Conservation (phyloP, 495 filamentous ascomycete genomes). For the Penicillium subrubescens region DNA sequence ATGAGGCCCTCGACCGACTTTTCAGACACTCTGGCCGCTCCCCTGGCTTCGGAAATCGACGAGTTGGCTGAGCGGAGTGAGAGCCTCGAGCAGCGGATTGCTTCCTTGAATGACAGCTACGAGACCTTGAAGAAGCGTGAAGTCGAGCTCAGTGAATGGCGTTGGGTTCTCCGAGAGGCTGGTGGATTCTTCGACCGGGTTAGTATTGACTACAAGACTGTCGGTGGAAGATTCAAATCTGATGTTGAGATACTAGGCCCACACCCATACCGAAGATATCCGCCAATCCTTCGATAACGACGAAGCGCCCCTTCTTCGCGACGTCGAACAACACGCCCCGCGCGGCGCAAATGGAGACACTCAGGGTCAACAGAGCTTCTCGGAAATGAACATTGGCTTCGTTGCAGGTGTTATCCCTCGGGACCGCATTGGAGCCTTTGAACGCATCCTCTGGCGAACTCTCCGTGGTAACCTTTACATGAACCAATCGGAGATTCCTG, state of each 20-base stretch:
- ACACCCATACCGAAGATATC: constrained; percentile 96
- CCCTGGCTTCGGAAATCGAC: constrained; percentile 90
- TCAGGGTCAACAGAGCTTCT: constrained; percentile 79
- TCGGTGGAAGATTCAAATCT: constrained; percentile 8
- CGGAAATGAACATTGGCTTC: constrained; percentile 98
- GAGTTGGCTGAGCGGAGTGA: constrained; percentile 90
- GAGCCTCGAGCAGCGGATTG: constrained; percentile 86
- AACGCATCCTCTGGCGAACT: constrained; percentile 95
- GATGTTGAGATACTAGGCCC: constrained; percentile 54
- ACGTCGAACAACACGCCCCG: constrained; percentile 75
- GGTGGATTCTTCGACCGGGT: constrained; percentile 94
- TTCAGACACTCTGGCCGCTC: constrained; percentile 77
- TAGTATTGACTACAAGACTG: constrained; percentile 14
- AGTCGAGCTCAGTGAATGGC: constrained; percentile 95
- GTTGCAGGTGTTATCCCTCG: constrained; percentile 96
- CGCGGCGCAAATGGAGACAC: constrained; percentile 67
- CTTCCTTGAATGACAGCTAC: constrained; percentile 93
- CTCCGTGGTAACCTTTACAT: constrained; percentile 98
- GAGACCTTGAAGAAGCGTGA: constrained; percentile 97
- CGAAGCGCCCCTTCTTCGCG: constrained; percentile 75
- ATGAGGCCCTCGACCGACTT: constrained; percentile 86
- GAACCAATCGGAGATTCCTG: constrained; percentile 98
- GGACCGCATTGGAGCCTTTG: constrained; percentile 91
- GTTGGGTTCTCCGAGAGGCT: constrained; percentile 93
- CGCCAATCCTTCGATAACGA: constrained; percentile 87